These are phyloP conservation scores for Capillidium heterosporum DNA, from an alignment of 371 early-diverging fungal species.

Conservation along the genomic window DNA sequence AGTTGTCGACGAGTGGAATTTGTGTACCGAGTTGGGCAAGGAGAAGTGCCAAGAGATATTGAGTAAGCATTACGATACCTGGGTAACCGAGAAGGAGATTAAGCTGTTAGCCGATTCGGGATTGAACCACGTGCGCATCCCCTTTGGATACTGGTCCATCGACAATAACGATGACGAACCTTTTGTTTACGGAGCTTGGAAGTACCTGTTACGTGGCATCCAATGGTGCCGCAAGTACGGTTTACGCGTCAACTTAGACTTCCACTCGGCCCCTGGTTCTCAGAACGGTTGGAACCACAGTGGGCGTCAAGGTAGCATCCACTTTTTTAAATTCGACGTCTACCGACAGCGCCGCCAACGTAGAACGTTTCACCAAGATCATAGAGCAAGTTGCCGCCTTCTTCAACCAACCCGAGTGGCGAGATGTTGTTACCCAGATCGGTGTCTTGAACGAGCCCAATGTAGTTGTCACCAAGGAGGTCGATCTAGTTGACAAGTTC, in stretches of 20 bases:
- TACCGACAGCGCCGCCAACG: not conserved
- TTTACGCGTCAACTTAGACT: conserved; percentile 32
- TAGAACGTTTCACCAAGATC: conserved; percentile 10
- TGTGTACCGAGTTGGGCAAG: conserved; percentile 15
- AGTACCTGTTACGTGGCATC: conserved; percentile 22
- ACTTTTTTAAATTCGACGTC: conserved; percentile 6
- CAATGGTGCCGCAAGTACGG: conserved; percentile 29
- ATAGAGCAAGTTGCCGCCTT: conserved; percentile 7
- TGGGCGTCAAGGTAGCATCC: conserved; percentile 11
- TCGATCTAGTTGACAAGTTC: conserved; percentile 12
- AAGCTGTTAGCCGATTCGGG: conserved; percentile 15
- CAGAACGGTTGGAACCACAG: conserved; percentile 31
- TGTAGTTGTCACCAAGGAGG: not conserved
- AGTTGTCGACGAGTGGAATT: conserved; percentile 26
- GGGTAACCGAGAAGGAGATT: conserved; percentile 24
- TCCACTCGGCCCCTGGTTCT: conserved; percentile 42
- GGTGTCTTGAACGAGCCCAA: conserved; percentile 26
- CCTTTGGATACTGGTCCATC: conserved; percentile 24
- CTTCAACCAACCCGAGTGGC: conserved; percentile 18
- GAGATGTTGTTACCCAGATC: conserved; percentile 27
- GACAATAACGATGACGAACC: conserved; percentile 9
- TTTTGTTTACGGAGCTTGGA: conserved; percentile 11
- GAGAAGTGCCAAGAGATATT: conserved; percentile 14
- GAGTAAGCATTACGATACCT: conserved; percentile 19
- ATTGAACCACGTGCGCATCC: conserved; percentile 25